Base-by-base conservation (phyloP, 1,284 basidiomycete species). In the Ceratobasidium sp. region DNA sequence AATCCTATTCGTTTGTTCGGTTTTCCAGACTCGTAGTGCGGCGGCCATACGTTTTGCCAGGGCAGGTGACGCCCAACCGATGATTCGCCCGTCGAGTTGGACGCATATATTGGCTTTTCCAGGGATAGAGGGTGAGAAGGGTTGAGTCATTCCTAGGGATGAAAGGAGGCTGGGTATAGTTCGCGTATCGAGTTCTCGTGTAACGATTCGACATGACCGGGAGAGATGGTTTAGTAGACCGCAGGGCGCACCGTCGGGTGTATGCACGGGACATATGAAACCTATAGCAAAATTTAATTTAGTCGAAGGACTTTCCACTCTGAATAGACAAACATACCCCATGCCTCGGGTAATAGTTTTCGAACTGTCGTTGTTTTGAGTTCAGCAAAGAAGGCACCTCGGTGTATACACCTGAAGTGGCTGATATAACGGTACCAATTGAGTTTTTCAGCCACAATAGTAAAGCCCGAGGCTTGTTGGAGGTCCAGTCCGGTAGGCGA, bases 381-480 rank as follows among this genome's bases (percentile, higher is more conserved):
- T 78, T 99, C 95, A 23, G 96, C 94, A 77, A 99, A 99, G 86
- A 99, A 99, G 49, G 97, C 95, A 79, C 97, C 97, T 81, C 97
- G 91, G 80, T 99, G 97, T 49, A 99, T 95, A 78, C 93, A 98
- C 68, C 97, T 85, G 83, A 99, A 99, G 80, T 99, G 97, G 75
- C 91, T 91, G 77, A 99, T 94, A 79, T 98, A 99, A 54, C 97
- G 93, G 76, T 92, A 91, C 86, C 96, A 99, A 79, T 99, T 99
- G 72, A 99, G 84, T 80, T 99, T 99, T 80, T 99, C 97, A 1
- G 96, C 97, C 52, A 99, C 91, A 74, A 99, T 96, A 2, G 97
- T 98, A 80, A 97, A 99, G 53, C 97, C 97, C 16, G 93, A 91
- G 0, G 94, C 90, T 80, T 99, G 97, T 77, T 99, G 96, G 19